Conservation (phyloP, 1,284 basidiomycete species). For the Ustilago trichophora region DNA sequence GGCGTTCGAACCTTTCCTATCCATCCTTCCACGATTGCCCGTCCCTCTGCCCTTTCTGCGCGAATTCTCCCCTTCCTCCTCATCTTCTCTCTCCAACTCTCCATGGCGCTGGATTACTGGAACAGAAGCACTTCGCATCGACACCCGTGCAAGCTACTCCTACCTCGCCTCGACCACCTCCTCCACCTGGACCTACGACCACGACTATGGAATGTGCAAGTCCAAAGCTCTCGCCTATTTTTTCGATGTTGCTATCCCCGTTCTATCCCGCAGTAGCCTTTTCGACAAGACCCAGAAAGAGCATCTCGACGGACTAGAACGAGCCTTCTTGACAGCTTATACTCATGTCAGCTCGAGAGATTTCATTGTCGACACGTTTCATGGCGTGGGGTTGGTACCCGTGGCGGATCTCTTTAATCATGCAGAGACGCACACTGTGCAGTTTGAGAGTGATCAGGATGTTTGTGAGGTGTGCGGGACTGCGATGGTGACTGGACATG, state of each 20-base stretch:
- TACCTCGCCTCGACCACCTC: slow-evolving; percentile 1
- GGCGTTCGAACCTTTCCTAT: slow-evolving; percentile 39
- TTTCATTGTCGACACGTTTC: slow-evolving; percentile 58
- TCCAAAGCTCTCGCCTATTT: slow-evolving; percentile 35
- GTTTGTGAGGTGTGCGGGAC: slow-evolving; percentile 58
- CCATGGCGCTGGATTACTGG: slow-evolving; percentile 20
- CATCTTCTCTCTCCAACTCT: too few relatives aligned
- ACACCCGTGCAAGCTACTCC: slow-evolving; percentile 7
- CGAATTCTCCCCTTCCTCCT: background rate
- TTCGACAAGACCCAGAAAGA: slow-evolving; percentile 3
- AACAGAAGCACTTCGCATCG: slow-evolving; percentile 38
- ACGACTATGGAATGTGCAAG: slow-evolving; percentile 38
- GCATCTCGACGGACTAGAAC: slow-evolving; percentile 21
- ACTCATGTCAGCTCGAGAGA: slow-evolving; percentile 56
- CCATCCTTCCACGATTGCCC: slow-evolving; percentile 28
- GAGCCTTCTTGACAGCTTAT: slow-evolving; percentile 38
- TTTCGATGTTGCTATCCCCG: slow-evolving; percentile 10
- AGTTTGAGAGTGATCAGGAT: slow-evolving; percentile 60
- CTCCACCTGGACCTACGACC: slow-evolving; percentile 11
- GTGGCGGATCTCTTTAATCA: slow-evolving; percentile 63
- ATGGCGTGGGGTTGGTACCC: slow-evolving; percentile 56
- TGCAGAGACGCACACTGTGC: slow-evolving; percentile 43
- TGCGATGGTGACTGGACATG: slow-evolving; percentile 27
- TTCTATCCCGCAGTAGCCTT: slow-evolving; percentile 13
- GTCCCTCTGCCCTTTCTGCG: slow-evolving; percentile 38